Evolutionary conservation across 1,284 basidiomycete species (phyloP).

Genomic region (Wolfiporia cocos): DNA sequence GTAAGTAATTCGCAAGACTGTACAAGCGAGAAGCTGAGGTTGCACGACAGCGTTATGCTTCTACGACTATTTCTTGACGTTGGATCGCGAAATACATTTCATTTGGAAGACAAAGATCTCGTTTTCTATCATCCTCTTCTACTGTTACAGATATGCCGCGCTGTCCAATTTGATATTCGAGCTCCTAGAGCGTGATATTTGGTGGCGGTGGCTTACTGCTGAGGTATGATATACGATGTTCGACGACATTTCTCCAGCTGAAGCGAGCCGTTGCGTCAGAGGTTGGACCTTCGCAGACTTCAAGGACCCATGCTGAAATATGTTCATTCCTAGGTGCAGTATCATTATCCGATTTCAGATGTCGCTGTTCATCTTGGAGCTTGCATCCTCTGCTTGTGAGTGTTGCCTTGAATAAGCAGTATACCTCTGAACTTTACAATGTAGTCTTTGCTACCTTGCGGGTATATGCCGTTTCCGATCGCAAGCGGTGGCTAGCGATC

Average conservation of each 20-base stretch:
- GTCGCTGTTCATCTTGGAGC: background rate
- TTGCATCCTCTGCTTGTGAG: background rate
- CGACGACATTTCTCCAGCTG: no score
- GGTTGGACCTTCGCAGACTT: no score
- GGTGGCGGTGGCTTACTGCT: background rate
- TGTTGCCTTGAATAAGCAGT: background rate
- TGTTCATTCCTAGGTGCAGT: no score
- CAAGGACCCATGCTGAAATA: no score
- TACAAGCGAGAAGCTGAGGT: no score
- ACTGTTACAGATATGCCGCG: conserved; percentile 7
- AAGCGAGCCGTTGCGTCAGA: no score
- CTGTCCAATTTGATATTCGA: conserved; percentile 6
- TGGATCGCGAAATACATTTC: conserved; percentile 5
- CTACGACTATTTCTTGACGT: conserved; percentile 9
- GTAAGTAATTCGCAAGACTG: no score
- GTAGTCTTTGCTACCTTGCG: background rate
- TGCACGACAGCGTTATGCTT: conserved; percentile 9
- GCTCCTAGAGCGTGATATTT: background rate
- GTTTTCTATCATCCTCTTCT: conserved; percentile 4
- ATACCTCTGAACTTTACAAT: background rate
- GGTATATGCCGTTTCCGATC: background rate
- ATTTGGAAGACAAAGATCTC: conserved; percentile 6
- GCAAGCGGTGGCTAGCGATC: background rate
- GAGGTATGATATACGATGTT: no score
- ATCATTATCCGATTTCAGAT: background rate